Conservation (phyloP, 208 protist genomes). For the Leishmania major region DNA sequence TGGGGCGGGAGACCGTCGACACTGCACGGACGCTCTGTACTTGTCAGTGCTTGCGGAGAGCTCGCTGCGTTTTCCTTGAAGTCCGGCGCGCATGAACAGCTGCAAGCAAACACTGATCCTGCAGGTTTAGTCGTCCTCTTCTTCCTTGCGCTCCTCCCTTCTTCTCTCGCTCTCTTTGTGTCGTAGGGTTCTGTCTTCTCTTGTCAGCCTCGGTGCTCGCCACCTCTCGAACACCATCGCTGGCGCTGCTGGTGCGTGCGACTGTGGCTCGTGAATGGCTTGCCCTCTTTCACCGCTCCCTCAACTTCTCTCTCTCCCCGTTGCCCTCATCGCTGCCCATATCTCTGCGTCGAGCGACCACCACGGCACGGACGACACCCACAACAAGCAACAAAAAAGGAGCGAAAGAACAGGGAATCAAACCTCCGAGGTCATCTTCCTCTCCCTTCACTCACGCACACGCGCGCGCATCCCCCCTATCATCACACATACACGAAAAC, state of each 20-base stretch:
- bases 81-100: too few relatives aligned
- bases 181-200: too few relatives aligned
- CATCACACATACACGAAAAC: neutral
- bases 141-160: neutral
- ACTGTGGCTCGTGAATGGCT: neutral
- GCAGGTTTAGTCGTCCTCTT: neutral
- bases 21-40: neutral
- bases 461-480: neutral
- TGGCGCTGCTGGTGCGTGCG: neutral
- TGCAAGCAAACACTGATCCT: neutral
- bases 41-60: neutral
- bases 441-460: neutral
- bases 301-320: conserved; percentile 8
- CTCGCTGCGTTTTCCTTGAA: neutral
- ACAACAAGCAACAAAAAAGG: neutral
- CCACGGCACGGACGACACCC: neutral
- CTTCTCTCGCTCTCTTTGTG: neutral
- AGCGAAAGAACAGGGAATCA: neutral
- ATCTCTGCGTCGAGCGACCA: neutral
- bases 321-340: neutral
- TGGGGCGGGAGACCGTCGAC: neutral
- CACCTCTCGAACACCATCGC: neutral
- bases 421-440: neutral
- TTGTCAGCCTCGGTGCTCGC: neutral
- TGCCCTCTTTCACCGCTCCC: neutral